Percentiles rank a stretch among this genome's conserved stretches.
Conservation (phyloP, 805 yeast genomes). For the Peterozyma toletana region DNA sequence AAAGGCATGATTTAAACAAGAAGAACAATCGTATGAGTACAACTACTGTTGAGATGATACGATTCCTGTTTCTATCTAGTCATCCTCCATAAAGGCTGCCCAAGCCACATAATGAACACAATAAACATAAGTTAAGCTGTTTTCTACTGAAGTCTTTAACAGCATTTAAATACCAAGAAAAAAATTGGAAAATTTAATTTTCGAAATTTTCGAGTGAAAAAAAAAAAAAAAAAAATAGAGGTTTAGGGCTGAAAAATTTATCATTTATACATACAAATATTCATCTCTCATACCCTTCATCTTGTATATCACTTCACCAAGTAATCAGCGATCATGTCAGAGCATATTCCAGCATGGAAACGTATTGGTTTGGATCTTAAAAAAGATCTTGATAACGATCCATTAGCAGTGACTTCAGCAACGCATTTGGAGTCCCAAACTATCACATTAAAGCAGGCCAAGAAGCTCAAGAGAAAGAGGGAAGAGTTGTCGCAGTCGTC, state of each 20-base stretch:
- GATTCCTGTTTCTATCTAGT: background rate
- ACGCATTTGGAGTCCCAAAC: conserved; percentile 37
- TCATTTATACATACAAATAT: background rate
- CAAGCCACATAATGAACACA: no score
- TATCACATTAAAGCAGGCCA: conserved; percentile 34
- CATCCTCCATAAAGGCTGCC: background rate
- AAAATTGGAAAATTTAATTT: background rate
- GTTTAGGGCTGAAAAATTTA: background rate
- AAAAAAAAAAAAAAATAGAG: background rate
- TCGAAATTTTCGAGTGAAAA: background rate
- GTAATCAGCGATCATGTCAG: conserved; percentile 7
- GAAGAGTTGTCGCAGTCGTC: conserved; percentile 11
- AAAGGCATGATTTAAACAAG: no score
- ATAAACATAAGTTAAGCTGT: no score
- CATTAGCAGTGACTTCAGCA: conserved; percentile 26
- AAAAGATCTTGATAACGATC: conserved; percentile 36
- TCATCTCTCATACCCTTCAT: background rate
- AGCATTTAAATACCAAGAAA: background rate
- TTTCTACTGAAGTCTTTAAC: no score
- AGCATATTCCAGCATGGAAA: conserved; percentile 75
- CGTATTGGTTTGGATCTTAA: conserved; percentile 62
- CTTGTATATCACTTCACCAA: background rate
- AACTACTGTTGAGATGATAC: no score
- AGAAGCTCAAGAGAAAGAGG: conserved; percentile 27
- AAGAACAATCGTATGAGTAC: no score